Conservation (phyloP, 2,329 filamentous ascomycete species). For the Hymenoscyphus linearis region DNA sequence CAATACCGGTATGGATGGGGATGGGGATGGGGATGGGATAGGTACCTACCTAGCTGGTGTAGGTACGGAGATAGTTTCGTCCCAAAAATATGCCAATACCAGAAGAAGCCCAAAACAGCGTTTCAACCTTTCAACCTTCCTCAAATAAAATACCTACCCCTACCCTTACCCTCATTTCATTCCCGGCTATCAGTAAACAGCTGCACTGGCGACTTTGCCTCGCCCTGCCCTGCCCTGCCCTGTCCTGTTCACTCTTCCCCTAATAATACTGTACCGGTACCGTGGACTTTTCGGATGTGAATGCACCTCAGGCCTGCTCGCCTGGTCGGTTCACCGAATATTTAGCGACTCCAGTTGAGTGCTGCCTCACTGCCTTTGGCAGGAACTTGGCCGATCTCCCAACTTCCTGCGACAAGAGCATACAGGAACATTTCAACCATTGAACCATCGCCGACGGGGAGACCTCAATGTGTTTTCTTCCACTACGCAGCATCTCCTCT, state of each 20-base stretch:
- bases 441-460: neutral
- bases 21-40: neutral
- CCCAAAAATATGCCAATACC: neutral
- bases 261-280: neutral
- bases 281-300: neutral
- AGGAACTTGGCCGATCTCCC: neutral
- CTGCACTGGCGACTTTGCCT: neutral
- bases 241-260: neutral
- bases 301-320: neutral
- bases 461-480: neutral
- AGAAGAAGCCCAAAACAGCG: neutral
- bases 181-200: neutral
- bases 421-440: neutral
- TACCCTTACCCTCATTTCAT: neutral
- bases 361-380: conserved; percentile 1
- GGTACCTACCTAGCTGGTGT: too few relatives aligned
- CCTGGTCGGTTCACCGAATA: neutral
- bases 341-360: neutral
- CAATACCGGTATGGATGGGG: too few relatives aligned
- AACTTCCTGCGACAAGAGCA: conserved; percentile 1
- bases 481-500: neutral
- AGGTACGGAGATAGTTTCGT: too few relatives aligned
- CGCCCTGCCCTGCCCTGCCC: too few relatives aligned
- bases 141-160: too few relatives aligned
- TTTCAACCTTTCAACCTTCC: neutral